Evolutionary conservation across 2,329 filamentous ascomycete species (phyloP).

Genomic region (Alternaria hordeiaustralica): DNA sequence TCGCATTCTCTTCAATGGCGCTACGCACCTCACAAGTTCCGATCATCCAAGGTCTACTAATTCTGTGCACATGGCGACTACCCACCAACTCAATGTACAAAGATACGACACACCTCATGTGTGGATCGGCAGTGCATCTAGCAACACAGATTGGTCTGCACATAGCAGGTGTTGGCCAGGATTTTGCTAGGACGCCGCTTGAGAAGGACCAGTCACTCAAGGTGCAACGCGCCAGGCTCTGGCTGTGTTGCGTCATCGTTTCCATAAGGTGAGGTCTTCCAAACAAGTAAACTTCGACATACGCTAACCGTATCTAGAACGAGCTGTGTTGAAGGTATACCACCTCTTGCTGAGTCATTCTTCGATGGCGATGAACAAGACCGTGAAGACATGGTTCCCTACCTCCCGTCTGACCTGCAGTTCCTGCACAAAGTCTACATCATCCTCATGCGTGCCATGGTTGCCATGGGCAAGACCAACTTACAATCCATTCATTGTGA

Average conservation of each 20-base stretch:
- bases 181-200: conserved; percentile 48
- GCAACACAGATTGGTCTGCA: conserved; percentile 52
- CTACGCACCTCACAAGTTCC: conserved; percentile 46
- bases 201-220: conserved; percentile 46
- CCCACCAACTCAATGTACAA: conserved; percentile 52
- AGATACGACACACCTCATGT: conserved; percentile 50
- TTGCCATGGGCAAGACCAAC: conserved; percentile 43
- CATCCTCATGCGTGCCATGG: conserved; percentile 41
- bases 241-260: conserved; percentile 48
- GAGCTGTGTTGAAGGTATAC: conserved; percentile 44
- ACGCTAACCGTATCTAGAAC: conserved; percentile 31
- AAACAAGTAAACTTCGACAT: not conserved
- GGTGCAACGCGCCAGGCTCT: conserved; percentile 45
- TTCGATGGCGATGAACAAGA: conserved; percentile 43
- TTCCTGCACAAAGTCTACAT: conserved; percentile 45
- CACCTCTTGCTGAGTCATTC: conserved; percentile 43
- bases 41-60: conserved; percentile 49
- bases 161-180: conserved; percentile 48
- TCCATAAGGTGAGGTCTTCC: conserved; percentile 39
- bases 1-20: conserved; percentile 48
- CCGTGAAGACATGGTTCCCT: conserved; percentile 42
- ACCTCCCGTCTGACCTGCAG: conserved; percentile 38
- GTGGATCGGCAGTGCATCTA: conserved; percentile 50
- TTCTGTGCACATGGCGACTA: conserved; percentile 51
- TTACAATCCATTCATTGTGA: conserved; percentile 42